Evolutionary conservation across 2,329 filamentous ascomycete genomes (phyloP).

Genomic region (Phoma sp.): DNA sequence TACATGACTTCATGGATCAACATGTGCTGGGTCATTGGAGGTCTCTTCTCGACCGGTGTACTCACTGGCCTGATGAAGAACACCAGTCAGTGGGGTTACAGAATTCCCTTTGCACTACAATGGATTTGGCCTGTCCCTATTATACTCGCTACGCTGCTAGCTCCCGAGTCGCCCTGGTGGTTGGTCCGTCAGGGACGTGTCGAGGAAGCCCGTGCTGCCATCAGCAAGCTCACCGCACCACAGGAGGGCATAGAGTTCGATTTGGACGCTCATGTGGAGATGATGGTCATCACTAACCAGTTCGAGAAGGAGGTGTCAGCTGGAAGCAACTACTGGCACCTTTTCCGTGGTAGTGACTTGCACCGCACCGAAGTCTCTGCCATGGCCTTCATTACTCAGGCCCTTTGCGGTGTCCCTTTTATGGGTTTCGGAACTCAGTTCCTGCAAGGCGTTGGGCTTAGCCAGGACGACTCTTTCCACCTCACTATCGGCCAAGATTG

Average conservation of each 20-base stretch:
- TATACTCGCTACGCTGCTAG: slow-evolving; percentile 68
- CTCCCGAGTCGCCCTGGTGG: slow-evolving; percentile 63
- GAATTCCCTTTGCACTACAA: slow-evolving; percentile 69
- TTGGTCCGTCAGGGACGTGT: slow-evolving; percentile 61
- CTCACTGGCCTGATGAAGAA: slow-evolving; percentile 69
- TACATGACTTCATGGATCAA: slow-evolving; percentile 67
- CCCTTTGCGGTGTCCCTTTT: slow-evolving; percentile 36
- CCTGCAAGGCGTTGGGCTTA: slow-evolving; percentile 28
- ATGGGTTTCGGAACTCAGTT: slow-evolving; percentile 37
- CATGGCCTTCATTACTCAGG: slow-evolving; percentile 53
- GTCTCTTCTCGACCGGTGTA: slow-evolving; percentile 72
- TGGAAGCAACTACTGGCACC: slow-evolving; percentile 77
- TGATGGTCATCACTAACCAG: slow-evolving; percentile 87
- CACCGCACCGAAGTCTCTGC: slow-evolving; percentile 76
- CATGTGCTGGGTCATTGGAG: slow-evolving; percentile 72
- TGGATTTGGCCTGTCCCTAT: slow-evolving; percentile 77
- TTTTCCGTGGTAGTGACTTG: slow-evolving; percentile 77
- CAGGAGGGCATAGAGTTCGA: slow-evolving; percentile 48
- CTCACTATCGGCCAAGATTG: slow-evolving; percentile 33
- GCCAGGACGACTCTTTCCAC: slow-evolving; percentile 32
- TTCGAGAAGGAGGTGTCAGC: slow-evolving; percentile 71
- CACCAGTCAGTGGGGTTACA: slow-evolving; percentile 69
- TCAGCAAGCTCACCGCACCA: slow-evolving; percentile 67
- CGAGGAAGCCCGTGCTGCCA: slow-evolving; percentile 68
- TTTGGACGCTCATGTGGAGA: slow-evolving; percentile 67